phyloP scores from a whole-genome alignment of 2,329 filamentous ascomycete genomes.

The Aspergillus arachidicola region DNA sequence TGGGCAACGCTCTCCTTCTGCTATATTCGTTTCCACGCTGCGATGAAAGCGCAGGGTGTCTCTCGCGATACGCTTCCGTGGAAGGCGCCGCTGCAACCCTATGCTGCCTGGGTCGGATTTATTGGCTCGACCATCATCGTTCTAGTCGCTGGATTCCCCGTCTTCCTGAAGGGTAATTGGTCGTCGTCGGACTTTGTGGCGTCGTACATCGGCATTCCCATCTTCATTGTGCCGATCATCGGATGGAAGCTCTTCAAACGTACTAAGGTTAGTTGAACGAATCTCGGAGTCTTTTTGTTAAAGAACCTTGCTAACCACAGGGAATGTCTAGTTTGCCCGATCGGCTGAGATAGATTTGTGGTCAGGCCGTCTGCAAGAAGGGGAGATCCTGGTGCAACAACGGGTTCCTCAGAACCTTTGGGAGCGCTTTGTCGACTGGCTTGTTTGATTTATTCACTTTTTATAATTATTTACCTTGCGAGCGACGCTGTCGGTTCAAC shows the following conservation, averaged over 20 bases:
- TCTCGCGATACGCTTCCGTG: constrained; percentile 49
- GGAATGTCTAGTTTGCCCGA: constrained; percentile 24
- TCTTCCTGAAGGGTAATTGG: constrained; percentile 39
- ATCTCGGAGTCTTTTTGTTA: not conserved
- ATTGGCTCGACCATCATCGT: constrained; percentile 62
- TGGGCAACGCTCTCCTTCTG: constrained; percentile 49
- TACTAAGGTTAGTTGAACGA: constrained; percentile 37
- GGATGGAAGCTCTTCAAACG: constrained; percentile 44
- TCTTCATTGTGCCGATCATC: constrained; percentile 46
- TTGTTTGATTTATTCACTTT: constrained; percentile 21
- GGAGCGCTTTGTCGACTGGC: constrained; percentile 30
- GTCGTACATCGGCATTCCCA: constrained; percentile 46
- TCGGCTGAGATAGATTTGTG: constrained; percentile 33
- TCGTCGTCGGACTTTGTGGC: constrained; percentile 40
- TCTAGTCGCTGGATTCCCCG: constrained; percentile 69
- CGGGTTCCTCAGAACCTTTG: constrained; percentile 20
- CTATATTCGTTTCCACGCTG: constrained; percentile 58
- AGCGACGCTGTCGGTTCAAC: not conserved
- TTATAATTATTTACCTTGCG: constrained; percentile 8
- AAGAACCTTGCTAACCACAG: constrained; percentile 1
- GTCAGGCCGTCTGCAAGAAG: constrained; percentile 35
- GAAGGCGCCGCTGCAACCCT: constrained; percentile 57
- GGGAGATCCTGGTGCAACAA: constrained; percentile 27
- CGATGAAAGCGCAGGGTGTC: constrained; percentile 43
- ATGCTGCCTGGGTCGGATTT: constrained; percentile 63